These are phyloP conservation scores for Suhomyces panamericanus DNA, from an alignment of 1,139 yeast species.

Conservation along the genomic window DNA sequence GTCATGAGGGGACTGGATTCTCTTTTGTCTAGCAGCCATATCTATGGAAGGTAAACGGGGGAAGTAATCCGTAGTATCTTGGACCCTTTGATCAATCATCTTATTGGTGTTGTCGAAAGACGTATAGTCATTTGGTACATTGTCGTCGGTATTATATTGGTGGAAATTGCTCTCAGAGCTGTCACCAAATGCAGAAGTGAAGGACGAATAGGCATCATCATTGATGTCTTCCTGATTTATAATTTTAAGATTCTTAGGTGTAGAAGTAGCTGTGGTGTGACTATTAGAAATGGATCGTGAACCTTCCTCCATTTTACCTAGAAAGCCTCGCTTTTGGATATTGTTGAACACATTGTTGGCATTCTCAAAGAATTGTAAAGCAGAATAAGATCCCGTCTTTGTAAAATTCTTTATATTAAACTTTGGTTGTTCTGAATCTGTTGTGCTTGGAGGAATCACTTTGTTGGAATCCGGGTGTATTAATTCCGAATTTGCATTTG, in stretches of 20 bases:
- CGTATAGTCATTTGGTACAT: constrained; percentile 27
- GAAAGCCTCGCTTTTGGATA: constrained; percentile 37
- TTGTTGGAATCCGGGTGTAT: background rate
- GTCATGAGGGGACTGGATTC: constrained; percentile 16
- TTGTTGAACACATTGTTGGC: constrained; percentile 44
- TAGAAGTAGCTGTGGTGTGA: constrained; percentile 39
- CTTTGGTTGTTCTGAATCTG: constrained; percentile 20
- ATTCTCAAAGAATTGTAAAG: constrained; percentile 38
- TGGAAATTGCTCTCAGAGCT: constrained; percentile 22
- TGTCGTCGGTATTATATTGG: constrained; percentile 14
- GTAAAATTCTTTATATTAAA: constrained; percentile 36
- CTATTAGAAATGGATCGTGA: constrained; percentile 15
- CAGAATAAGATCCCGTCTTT: constrained; percentile 34
- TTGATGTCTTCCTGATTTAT: constrained; percentile 17
- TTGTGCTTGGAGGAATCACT: background rate
- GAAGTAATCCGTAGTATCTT: constrained; percentile 8
- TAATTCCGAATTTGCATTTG: background rate
- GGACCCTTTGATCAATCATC: background rate
- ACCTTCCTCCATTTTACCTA: constrained; percentile 4
- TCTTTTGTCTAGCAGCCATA: background rate
- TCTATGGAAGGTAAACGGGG: constrained; percentile 10
- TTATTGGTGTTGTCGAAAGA: constrained; percentile 21
- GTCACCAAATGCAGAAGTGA: constrained; percentile 36
- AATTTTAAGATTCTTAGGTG: constrained; percentile 34
- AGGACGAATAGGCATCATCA: constrained; percentile 36